Evolutionary conservation across 106 monocot species (phyloP).

Genomic region (Dendrobium nobile): DNA sequence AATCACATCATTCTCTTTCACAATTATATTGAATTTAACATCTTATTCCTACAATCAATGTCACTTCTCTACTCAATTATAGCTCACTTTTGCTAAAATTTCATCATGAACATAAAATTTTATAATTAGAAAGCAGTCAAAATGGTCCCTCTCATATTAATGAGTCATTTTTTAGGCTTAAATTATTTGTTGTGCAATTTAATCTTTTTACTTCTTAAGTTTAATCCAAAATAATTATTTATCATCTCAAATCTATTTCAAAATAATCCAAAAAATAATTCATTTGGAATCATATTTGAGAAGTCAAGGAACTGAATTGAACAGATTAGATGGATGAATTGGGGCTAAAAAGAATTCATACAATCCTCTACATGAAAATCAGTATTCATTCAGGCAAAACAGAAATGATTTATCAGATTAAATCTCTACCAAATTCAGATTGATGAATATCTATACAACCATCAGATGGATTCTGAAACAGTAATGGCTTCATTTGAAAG

Average conservation of each 20-base stretch:
- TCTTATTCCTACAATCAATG: neutral
- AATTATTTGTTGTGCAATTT: too few relatives aligned
- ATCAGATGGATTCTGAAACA: neutral
- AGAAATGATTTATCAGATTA: neutral
- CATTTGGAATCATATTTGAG: too few relatives aligned
- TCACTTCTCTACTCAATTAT: neutral
- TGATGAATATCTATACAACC: neutral
- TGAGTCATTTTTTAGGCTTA: too few relatives aligned
- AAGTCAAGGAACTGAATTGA: too few relatives aligned
- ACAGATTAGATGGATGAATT: neutral
- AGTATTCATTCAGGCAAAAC: neutral
- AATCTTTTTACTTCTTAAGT: too few relatives aligned
- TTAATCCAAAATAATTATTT: too few relatives aligned
- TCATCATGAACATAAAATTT: neutral
- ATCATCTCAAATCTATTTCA: too few relatives aligned
- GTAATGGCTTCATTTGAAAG: neutral
- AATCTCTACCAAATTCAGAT: neutral
- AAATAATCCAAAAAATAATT: too few relatives aligned
- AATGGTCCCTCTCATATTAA: too few relatives aligned
- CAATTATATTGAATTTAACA: neutral
- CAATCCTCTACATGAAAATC: too few relatives aligned
- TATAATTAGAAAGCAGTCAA: neutral
- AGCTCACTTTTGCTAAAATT: neutral
- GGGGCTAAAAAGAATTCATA: too few relatives aligned
- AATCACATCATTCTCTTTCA: too few relatives aligned